phyloP scores from a whole-genome alignment of 306 rosid species.

The Arachis hypogaea region DNA sequence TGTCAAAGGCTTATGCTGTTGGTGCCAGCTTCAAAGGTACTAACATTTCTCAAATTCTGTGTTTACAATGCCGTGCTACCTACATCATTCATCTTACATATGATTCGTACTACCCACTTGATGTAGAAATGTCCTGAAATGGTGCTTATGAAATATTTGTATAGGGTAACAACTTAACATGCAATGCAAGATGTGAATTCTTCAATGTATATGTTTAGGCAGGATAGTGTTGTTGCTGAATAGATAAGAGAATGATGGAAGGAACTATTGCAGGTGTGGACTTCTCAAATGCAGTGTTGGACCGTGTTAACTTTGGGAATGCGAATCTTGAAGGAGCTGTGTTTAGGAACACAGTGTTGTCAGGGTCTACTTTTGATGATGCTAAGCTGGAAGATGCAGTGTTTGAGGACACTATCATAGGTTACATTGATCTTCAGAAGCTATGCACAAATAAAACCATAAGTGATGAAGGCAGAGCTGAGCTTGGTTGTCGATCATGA shows the following conservation, averaged over 20 bases:
- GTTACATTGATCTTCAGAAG: constrained; percentile 92
- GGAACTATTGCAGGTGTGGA: constrained; percentile 63
- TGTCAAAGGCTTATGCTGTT: constrained; percentile 96
- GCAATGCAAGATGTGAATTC: constrained; percentile 15
- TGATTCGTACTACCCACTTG: background rate
- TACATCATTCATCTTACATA: constrained; percentile 2
- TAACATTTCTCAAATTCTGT: constrained; percentile 9
- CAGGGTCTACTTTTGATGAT: constrained; percentile 84
- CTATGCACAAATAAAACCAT: constrained; percentile 71
- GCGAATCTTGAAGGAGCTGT: constrained; percentile 90
- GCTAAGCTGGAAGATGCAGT: constrained; percentile 75
- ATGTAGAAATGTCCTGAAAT: constrained; percentile 18
- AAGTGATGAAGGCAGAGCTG: constrained; percentile 66
- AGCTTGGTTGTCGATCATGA: constrained; percentile 87
- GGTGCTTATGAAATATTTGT: background rate
- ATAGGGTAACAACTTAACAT: background rate
- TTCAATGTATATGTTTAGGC: background rate
- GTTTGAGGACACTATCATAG: constrained; percentile 94
- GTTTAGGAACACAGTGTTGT: constrained; percentile 74
- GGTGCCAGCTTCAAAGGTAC: constrained; percentile 91
- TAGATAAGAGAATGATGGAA: background rate
- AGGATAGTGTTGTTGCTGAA: background rate
- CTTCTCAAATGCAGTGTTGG: constrained; percentile 90
- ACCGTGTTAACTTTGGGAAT: constrained; percentile 86
- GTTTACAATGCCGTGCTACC: background rate